These are phyloP conservation scores for Elongisporangium prolatum DNA, from an alignment of 352 stramenopile genomes.

Conservation along the genomic window DNA sequence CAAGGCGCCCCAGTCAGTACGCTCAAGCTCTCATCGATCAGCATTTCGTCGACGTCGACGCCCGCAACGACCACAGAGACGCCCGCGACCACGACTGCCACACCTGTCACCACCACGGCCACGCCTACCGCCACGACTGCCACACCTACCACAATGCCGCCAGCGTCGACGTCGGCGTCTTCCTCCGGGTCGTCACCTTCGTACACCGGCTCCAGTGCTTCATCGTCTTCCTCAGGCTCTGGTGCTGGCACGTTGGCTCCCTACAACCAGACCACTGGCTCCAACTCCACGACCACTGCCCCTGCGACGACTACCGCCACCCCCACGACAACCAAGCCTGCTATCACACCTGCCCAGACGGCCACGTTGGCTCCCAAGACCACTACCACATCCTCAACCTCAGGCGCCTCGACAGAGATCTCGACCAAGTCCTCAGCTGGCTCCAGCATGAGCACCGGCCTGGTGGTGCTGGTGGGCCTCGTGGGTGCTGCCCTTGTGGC, in stretches of 20 bases:
- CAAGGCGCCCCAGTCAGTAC: slow-evolving; percentile 54
- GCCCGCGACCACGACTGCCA: neutral
- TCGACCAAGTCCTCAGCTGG: slow-evolving; percentile 23
- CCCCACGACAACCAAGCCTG: slow-evolving; percentile 9
- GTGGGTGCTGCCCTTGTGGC: slow-evolving; percentile 34
- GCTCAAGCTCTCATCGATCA: slow-evolving; percentile 8
- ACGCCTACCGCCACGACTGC: slow-evolving; percentile 10
- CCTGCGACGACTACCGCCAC: slow-evolving; percentile 3
- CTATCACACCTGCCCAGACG: slow-evolving; percentile 5
- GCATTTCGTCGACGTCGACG: slow-evolving; percentile 3
- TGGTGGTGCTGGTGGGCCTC: slow-evolving; percentile 35
- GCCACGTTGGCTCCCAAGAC: slow-evolving; percentile 15
- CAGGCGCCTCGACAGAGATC: slow-evolving; percentile 9
- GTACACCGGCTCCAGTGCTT: too few species aligned
- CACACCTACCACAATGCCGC: slow-evolving; percentile 5
- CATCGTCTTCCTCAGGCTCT: slow-evolving; percentile 1
- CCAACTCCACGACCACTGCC: slow-evolving; percentile 4
- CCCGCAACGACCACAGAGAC: neutral
- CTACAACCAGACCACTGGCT: slow-evolving; percentile 2
- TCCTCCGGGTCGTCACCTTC: slow-evolving; percentile 3
- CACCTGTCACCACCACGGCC: slow-evolving; percentile 3
- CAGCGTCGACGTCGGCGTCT: slow-evolving; percentile 3
- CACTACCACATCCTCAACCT: slow-evolving; percentile 10
- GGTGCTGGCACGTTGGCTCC: slow-evolving; percentile 1
- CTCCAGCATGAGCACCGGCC: slow-evolving; percentile 12